Percentiles rank a stretch among this genome's conserved stretches.
phyloP scores from a whole-genome alignment of 768 basidiomycete genomes.

The Calocybe cyanea region DNA sequence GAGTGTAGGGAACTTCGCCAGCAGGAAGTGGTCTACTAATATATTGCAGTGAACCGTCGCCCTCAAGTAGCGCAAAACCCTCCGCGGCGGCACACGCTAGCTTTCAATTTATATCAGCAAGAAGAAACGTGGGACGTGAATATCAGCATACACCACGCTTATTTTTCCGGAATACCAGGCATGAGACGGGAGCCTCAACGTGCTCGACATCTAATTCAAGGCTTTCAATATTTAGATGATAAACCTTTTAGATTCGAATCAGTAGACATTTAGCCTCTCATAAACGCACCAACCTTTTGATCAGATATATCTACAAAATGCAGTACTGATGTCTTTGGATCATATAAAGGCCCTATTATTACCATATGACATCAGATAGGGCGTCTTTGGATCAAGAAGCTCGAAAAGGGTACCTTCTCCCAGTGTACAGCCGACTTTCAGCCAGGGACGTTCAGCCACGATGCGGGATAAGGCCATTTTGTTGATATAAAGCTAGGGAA shows the following conservation, averaged over 20 bases:
- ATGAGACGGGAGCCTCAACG: constrained; percentile 54
- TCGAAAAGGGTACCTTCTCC: constrained; percentile 50
- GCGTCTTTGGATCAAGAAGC: constrained; percentile 1
- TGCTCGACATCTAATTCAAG: constrained; percentile 40
- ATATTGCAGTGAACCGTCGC: constrained; percentile 40
- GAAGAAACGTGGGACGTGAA: not conserved
- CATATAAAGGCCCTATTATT: constrained; percentile 57
- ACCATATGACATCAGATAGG: constrained; percentile 17
- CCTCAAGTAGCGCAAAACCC: constrained; percentile 52
- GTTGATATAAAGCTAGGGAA: constrained; percentile 1
- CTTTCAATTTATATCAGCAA: constrained; percentile 25
- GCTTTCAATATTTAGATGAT: constrained; percentile 43
- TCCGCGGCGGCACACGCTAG: constrained; percentile 55
- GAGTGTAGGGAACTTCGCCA: constrained; percentile 37
- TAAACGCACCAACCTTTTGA: constrained; percentile 37
- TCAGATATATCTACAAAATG: constrained; percentile 70
- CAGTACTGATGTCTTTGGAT: constrained; percentile 44
- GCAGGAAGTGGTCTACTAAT: constrained; percentile 48
- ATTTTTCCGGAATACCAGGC: constrained; percentile 48
- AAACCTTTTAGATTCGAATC: constrained; percentile 34
- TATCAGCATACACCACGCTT: constrained; percentile 38
- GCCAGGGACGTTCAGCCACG: constrained; percentile 40
- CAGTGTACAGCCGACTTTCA: constrained; percentile 50
- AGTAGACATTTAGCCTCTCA: not conserved
- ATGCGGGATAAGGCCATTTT: constrained; percentile 27